Conservation (phyloP, 768 basidiomycete genomes). For the Hortiboletus campestris region DNA sequence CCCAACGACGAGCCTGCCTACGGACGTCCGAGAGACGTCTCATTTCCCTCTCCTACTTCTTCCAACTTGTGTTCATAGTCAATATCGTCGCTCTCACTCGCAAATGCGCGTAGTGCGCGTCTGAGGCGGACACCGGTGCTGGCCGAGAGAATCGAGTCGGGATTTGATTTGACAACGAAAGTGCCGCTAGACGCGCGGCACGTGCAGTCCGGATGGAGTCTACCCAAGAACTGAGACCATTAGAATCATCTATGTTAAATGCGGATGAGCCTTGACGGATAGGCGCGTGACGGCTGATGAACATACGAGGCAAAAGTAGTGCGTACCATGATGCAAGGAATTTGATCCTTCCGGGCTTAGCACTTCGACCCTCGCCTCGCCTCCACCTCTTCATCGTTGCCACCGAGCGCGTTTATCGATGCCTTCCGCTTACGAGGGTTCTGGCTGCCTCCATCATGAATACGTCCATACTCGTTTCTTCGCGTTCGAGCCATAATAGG, state of each 20-base stretch:
- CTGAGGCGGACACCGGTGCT: constrained; percentile 74
- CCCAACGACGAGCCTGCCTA: background rate
- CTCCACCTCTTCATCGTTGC: constrained; percentile 44
- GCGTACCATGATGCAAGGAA: constrained; percentile 65
- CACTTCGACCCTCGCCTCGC: constrained; percentile 66
- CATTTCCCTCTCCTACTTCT: constrained; percentile 41
- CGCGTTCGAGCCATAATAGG: constrained; percentile 69
- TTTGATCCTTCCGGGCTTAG: constrained; percentile 78
- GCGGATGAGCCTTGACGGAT: constrained; percentile 5
- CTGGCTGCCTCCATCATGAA: constrained; percentile 17
- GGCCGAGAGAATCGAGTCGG: constrained; percentile 79
- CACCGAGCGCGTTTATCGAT: constrained; percentile 22
- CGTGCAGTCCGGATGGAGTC: constrained; percentile 68
- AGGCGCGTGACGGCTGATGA: background rate
- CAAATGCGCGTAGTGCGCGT: constrained; percentile 72
- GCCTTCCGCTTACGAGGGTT: constrained; percentile 15
- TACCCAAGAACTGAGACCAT: constrained; percentile 59
- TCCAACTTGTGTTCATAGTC: constrained; percentile 46
- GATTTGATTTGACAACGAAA: constrained; percentile 70
- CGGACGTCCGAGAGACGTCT: background rate
- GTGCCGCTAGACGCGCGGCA: constrained; percentile 60
- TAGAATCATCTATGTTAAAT: background rate
- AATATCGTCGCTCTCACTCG: constrained; percentile 33
- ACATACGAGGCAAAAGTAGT: background rate
- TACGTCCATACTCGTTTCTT: constrained; percentile 35